Evolutionary conservation across 108 stramenopile species (phyloP).

Genomic region (Nitzschia palea): DNA sequence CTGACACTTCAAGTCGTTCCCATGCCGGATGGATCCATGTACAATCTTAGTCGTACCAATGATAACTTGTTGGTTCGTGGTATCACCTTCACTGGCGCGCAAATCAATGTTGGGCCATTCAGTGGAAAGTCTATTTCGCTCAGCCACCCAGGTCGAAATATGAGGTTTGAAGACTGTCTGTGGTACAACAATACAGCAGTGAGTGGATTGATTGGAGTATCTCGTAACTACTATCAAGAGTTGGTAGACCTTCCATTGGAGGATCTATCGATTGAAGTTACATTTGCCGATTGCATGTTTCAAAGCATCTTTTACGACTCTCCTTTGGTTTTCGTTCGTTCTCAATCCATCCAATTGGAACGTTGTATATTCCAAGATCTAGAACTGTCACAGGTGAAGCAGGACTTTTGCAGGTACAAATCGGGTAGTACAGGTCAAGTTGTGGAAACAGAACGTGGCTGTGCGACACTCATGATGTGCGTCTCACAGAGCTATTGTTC

Average conservation of each 20-base stretch:
- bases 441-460: not conserved
- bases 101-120: not conserved
- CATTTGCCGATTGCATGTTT: constrained; percentile 13
- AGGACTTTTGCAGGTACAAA: not conserved
- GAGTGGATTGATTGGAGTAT: constrained; percentile 5
- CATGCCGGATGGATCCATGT: not conserved
- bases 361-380: constrained; percentile 1
- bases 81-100: not conserved
- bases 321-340: not conserved
- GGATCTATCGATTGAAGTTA: not conserved
- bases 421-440: not conserved
- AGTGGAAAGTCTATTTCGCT: not conserved
- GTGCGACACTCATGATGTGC: not conserved
- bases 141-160: constrained; percentile 9
- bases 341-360: constrained; percentile 1
- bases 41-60: not conserved
- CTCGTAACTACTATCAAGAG: not conserved
- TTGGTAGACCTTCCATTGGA: not conserved
- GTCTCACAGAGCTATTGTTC: not conserved
- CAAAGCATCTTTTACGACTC: constrained; percentile 10
- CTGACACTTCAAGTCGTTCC: not conserved
- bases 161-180: constrained; percentile 4
- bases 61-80: constrained; percentile 2
- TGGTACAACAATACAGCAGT: constrained; percentile 8
- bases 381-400: not conserved